Evolutionary conservation across 352 stramenopile genomes (phyloP), one percentile per base, ranked within the genome.

Genomic region (Globisporangium irregulare): DNA sequence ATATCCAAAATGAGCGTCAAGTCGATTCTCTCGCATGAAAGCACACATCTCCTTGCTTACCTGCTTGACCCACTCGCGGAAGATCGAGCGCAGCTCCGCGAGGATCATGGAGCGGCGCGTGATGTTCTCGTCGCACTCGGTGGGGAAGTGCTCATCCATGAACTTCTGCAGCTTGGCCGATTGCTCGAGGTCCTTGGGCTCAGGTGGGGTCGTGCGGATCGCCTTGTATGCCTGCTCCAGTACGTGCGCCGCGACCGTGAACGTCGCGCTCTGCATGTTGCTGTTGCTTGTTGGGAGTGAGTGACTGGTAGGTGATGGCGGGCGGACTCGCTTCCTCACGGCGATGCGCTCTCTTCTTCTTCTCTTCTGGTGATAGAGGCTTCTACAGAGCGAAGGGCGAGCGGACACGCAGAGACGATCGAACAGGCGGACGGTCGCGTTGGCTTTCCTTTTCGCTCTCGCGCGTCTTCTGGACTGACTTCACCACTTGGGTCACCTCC

Each of bases 171-270:
- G 81, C 74, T 94, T 93, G 36, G 67, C 65, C 58, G 87, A 95
- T 74, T 94, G 82, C 71, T 96, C 89, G 32, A 94, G 46, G 63
- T 96, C 89, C 62, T 91, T 93, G 32, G 81, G 75, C 67, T 96
- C 89, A 3, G 89, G 89, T 24, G 85, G 84, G 64, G 89, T 93
- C 67, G 86, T 89, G 72, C 89, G 89, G 73, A 96, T 96, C 60
- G 89, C 84, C 78, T 94, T 94, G 78, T 96, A 96, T 36, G 89
- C 89, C 79, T 96, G 89, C 68, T 96, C 86, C 43, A 96, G 80
- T 66, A 92, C 80, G 64, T 91, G 81, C 29, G 84, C 72, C 62
- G 84, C 80, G 69, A 93, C 87, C 6, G 73, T 80, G 62, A 92
- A 89, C 62, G 81, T 78, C 67, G 75, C 66, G 80, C 81, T 93